Evolutionary conservation across 2,329 filamentous ascomycete species (phyloP).

Genomic region (Onygenales sp.): DNA sequence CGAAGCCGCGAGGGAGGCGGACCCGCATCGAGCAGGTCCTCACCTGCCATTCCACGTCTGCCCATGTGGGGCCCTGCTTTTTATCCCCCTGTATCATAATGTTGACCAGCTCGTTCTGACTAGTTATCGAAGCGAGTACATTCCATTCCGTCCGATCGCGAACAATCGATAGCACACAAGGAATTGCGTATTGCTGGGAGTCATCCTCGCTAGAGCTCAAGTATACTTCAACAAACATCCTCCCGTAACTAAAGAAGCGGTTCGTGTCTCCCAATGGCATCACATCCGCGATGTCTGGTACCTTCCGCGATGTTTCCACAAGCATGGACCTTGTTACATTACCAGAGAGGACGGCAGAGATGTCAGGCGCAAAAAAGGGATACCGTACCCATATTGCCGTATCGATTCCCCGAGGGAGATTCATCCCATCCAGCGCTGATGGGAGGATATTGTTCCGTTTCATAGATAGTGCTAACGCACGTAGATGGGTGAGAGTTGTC

Average conservation of each 20-base stretch:
- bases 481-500: slow-evolving; percentile 54
- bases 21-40: slow-evolving; percentile 58
- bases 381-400: slow-evolving; percentile 76
- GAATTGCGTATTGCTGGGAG: slow-evolving; percentile 58
- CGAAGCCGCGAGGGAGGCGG: slow-evolving; percentile 65
- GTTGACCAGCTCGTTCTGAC: slow-evolving; percentile 69
- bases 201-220: slow-evolving; percentile 64
- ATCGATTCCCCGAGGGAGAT: slow-evolving; percentile 69
- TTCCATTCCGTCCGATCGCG: slow-evolving; percentile 60
- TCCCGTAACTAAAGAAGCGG: slow-evolving; percentile 67
- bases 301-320: slow-evolving; percentile 38
- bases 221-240: slow-evolving; percentile 64
- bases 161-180: slow-evolving; percentile 66
- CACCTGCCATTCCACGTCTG: slow-evolving; percentile 70
- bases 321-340: slow-evolving; percentile 35
- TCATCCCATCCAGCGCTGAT: slow-evolving; percentile 50
- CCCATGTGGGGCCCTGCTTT: slow-evolving; percentile 63
- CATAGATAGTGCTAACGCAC: slow-evolving; percentile 72
- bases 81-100: slow-evolving; percentile 62
- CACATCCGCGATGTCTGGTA: slow-evolving; percentile 47
- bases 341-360: slow-evolving; percentile 60
- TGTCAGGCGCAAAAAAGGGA: slow-evolving; percentile 61
- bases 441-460: slow-evolving; percentile 72
- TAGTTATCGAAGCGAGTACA: slow-evolving; percentile 64
- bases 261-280: slow-evolving; percentile 69